Conservation (phyloP, 495 filamentous ascomycete species). For the Podospora fimiseda region DNA sequence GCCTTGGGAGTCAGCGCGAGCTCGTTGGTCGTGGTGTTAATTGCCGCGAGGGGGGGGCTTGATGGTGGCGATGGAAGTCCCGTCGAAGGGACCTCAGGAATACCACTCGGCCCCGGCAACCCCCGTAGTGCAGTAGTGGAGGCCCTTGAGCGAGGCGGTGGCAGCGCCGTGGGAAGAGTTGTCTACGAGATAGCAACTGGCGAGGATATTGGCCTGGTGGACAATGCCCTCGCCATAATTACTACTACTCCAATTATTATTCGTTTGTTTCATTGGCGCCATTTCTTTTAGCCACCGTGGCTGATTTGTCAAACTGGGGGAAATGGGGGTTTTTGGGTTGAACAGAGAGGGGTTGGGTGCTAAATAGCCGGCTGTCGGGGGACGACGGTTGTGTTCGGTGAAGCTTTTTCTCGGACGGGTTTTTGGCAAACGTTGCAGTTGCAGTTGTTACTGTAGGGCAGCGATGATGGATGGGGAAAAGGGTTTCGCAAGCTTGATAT, state of each 20-base stretch:
- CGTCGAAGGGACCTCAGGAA: constrained; percentile 87
- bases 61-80: constrained; percentile 65
- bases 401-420: neutral
- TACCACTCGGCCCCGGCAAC: constrained; percentile 81
- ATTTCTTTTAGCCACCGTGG: constrained; percentile 28
- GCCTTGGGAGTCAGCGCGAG: constrained; percentile 52
- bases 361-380: neutral
- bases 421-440: neutral
- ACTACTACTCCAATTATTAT: constrained; percentile 65
- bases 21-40: constrained; percentile 50
- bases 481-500: neutral
- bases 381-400: neutral
- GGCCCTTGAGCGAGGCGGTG: constrained; percentile 53
- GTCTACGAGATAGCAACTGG: constrained; percentile 77
- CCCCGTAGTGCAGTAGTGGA: constrained; percentile 88
- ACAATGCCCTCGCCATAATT: constrained; percentile 55
- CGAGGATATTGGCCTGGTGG: constrained; percentile 62
- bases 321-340: neutral
- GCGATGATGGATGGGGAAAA: neutral
- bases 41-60: constrained; percentile 76
- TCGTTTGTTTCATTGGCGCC: constrained; percentile 58
- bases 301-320: neutral
- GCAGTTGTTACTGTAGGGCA: neutral
- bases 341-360: neutral
- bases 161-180: constrained; percentile 11